Conservation (phyloP, 2,329 filamentous ascomycete species). For the Metarhizium brunneum region DNA sequence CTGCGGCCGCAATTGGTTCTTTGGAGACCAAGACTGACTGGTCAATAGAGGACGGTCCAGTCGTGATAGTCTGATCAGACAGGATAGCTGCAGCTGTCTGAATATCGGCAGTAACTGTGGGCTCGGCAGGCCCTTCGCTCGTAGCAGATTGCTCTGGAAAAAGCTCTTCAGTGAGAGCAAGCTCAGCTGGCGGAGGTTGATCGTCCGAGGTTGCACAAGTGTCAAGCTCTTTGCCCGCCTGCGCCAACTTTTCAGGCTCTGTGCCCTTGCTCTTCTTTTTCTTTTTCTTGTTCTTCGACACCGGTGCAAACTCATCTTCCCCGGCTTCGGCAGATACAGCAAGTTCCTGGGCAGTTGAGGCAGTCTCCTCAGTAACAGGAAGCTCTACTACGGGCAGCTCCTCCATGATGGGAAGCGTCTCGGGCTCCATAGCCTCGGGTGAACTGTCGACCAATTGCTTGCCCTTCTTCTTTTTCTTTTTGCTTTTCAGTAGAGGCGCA, state of each 20-base stretch:
- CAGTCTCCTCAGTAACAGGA: conserved; percentile 1
- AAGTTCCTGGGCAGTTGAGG: conserved; percentile 7
- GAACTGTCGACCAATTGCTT: conserved; percentile 7
- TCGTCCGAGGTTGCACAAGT: neutral
- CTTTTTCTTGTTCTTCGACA: conserved; percentile 15
- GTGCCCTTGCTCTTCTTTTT: conserved; percentile 11
- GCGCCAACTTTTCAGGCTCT: neutral
- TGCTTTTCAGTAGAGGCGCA: conserved; percentile 7
- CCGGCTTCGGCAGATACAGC: conserved; percentile 2
- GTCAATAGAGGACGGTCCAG: neutral
- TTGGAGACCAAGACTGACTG: neutral
- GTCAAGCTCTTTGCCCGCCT: neutral
- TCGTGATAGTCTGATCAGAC: too few species aligned
- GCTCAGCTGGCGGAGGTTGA: neutral
- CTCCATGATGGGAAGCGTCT: too few species aligned
- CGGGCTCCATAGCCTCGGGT: neutral
- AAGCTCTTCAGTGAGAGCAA: neutral
- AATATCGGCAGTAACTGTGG: too few species aligned
- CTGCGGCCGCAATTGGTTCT: neutral
- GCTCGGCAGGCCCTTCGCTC: neutral
- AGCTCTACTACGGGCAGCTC: neutral
- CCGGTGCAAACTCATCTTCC: neutral
- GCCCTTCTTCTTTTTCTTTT: conserved; percentile 18
- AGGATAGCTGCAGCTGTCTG: too few species aligned
- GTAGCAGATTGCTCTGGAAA: neutral